Evolutionary conservation across 306 rosid genomes (phyloP).

Genomic region (Spatholobus suberectus): DNA sequence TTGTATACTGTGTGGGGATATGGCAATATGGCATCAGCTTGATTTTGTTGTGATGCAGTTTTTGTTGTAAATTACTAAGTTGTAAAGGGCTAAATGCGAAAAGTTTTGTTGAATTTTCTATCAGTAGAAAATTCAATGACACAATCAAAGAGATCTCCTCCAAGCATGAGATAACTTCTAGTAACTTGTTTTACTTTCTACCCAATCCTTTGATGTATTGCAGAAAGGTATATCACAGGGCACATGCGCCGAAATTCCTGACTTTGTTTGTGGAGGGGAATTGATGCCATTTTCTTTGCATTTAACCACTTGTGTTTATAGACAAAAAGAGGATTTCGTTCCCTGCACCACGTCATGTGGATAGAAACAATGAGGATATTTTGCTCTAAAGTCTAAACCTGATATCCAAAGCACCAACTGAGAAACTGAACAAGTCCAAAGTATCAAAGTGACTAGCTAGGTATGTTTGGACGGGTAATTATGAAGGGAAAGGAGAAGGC

Average conservation of each 20-base stretch:
- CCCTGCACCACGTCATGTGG: not conserved
- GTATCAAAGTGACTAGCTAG: not conserved
- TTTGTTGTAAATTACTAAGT: slow-evolving; percentile 26
- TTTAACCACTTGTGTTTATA: not conserved
- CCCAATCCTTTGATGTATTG: not conserved
- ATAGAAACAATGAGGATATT: not conserved
- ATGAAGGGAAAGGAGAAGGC: too few relatives aligned
- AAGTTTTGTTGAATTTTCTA: not conserved
- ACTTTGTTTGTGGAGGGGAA: not conserved
- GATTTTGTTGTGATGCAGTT: slow-evolving; percentile 44
- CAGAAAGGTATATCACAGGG: not conserved
- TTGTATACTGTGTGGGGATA: not conserved
- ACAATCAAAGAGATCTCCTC: not conserved
- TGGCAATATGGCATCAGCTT: not conserved
- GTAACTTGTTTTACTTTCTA: not conserved
- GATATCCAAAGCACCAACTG: too few relatives aligned
- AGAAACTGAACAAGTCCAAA: too few relatives aligned
- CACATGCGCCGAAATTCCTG: not conserved
- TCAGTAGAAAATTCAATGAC: not conserved
- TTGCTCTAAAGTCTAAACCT: too few relatives aligned
- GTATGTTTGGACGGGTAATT: too few relatives aligned
- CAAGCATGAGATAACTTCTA: not conserved
- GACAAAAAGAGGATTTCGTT: not conserved
- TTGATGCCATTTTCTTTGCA: not conserved
- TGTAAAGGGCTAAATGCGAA: not conserved